Conservation (phyloP, 805 yeast species). For the Candida schatavii region DNA sequence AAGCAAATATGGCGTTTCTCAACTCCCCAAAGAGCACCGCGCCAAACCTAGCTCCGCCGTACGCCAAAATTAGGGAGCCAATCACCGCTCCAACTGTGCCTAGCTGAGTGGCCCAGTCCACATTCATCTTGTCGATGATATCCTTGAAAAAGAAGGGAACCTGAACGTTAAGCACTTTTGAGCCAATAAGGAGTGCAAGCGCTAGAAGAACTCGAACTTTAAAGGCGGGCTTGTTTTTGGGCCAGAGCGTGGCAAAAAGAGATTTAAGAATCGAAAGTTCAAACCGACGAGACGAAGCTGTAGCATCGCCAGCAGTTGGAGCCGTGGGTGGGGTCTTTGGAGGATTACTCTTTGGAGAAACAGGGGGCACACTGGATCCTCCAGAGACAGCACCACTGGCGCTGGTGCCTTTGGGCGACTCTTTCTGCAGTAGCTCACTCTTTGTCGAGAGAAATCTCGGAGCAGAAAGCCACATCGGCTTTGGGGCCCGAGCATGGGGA, state of each 20-base stretch:
- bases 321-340: too few relatives aligned
- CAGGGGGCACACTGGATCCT: too few relatives aligned
- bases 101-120: conserved; percentile 71
- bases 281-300: too few relatives aligned
- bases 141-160: conserved; percentile 91
- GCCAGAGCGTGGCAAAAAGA: conserved; percentile 75
- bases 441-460: too few relatives aligned
- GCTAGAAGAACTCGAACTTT: conserved; percentile 77
- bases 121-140: conserved; percentile 88
- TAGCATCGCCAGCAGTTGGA: too few relatives aligned
- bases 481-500: too few relatives aligned
- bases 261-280: conserved; percentile 60
- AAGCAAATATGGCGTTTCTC: conserved; percentile 92
- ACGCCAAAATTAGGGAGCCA: conserved; percentile 68
- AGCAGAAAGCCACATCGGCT: too few relatives aligned
- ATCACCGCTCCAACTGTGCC: conserved; percentile 68
- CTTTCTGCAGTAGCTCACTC: too few relatives aligned
- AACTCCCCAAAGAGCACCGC: conserved; percentile 92
- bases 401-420: too few relatives aligned
- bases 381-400: too few relatives aligned
- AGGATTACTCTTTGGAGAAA: too few relatives aligned
- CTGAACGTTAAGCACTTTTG: conserved; percentile 87
- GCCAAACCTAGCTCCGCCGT: conserved; percentile 93
- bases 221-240: conserved; percentile 62
- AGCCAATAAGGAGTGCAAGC: conserved; percentile 64